These are phyloP conservation scores for Beauveria rudraprayagi DNA, from an alignment of 2,329 filamentous ascomycete species.

Conservation along the genomic window DNA sequence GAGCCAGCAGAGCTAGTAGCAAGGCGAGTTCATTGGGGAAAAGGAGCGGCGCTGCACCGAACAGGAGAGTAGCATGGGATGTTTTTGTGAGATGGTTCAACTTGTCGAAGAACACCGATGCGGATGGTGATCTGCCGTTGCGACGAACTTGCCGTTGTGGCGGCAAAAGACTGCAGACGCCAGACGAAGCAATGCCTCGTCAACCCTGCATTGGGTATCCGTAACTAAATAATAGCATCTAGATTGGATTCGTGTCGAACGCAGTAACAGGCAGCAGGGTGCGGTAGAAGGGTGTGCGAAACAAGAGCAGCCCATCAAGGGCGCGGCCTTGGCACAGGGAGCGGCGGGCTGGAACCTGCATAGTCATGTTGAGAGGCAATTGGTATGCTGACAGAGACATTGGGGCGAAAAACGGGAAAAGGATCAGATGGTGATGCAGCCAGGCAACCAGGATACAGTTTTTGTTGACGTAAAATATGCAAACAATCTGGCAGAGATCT, in stretches of 20 bases:
- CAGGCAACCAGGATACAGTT: neutral
- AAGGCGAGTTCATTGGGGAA: neutral
- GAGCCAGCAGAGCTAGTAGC: neutral
- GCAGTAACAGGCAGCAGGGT: neutral
- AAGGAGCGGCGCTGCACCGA: neutral
- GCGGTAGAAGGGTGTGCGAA: neutral
- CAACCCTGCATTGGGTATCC: neutral
- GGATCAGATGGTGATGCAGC: neutral
- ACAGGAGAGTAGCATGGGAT: neutral
- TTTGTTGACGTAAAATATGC: neutral
- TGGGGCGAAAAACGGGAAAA: neutral
- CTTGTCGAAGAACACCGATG: neutral
- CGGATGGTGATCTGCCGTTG: neutral
- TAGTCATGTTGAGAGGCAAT: neutral
- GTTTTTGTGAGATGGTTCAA: neutral
- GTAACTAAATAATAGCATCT: too few species aligned
- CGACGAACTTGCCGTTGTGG: too few species aligned
- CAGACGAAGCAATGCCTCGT: too few species aligned
- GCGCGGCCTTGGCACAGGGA: neutral
- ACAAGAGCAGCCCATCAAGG: neutral
- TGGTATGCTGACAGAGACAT: constrained; percentile 9
- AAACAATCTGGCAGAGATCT: neutral
- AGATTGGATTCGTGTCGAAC: neutral
- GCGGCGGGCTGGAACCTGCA: neutral
- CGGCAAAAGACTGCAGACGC: too few species aligned